Conservation (phyloP, 306 rosid species). For the Castanea mollissima region DNA sequence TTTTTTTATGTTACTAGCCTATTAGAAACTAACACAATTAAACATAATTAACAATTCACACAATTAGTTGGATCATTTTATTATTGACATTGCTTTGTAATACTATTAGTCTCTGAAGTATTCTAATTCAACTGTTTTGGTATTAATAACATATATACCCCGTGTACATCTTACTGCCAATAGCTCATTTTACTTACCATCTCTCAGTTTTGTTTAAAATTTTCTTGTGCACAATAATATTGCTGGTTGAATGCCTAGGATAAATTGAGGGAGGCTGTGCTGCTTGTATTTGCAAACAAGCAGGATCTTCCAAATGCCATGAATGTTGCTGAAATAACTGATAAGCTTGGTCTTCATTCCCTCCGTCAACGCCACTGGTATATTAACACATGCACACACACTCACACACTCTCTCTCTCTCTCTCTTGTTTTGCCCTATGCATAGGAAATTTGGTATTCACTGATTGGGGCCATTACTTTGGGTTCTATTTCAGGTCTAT, state of each 20-base stretch:
- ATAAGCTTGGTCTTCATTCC: no score
- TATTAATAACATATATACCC: not conserved
- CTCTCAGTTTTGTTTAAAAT: not conserved
- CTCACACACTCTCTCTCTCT: not conserved
- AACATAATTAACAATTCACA: no score
- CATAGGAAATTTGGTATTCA: not conserved
- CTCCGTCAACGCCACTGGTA: no score
- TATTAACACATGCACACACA: no score
- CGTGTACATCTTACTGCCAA: not conserved
- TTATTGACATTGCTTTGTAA: not conserved
- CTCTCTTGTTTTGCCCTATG: not conserved
- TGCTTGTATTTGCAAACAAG: no score
- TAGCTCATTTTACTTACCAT: not conserved
- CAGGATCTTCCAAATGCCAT: no score
- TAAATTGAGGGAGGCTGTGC: no score
- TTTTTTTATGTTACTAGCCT: not conserved
- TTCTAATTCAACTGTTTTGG: not conserved
- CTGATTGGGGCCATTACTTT: not conserved
- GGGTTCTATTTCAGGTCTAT: conserved; percentile 28
- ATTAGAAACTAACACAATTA: not conserved
- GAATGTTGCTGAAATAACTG: no score
- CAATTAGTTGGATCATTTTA: not conserved
- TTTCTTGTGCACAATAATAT: no score
- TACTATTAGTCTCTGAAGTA: not conserved
- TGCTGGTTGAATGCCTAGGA: no score